Evolutionary conservation across 75 land plant genomes (phyloP), one percentile per base, ranked within the genome.

Genomic region (Cupressus sempervirens): DNA sequence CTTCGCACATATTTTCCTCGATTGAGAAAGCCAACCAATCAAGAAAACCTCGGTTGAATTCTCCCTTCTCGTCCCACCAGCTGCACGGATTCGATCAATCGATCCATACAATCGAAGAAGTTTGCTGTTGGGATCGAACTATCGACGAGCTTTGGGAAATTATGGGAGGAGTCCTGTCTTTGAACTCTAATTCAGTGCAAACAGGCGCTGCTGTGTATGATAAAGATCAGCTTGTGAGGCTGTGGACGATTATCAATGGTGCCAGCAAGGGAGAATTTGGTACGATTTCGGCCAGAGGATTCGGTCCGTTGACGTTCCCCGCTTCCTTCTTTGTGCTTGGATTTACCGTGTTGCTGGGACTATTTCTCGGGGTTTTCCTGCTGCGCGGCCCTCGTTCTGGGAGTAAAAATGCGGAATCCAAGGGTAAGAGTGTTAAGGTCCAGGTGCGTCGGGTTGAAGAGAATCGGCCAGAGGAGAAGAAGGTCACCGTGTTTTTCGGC

Each of bases 401-500:
- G 3, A 8, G 80, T 38, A 41, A 76, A 40, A 8, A 7, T 76
- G 80, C 7, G 26, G 46, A 40, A 20, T 5, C 1, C 23, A 76
- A 76, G 46, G 80, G 0, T 18, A 76, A 76, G 7, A 11, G 32
- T 23, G 6, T 76, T 40, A 36, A 76, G 10, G 18, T 41, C 18
- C n/a, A 6, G 7, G 23, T 76, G 32, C 80, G 45, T 18, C 16
- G 1, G 6, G 20, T 7, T 14, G 76, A 35, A 76, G 94, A 86
- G 4, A 89, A 93, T 52, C 87, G 84, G 41, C 7, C 2, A n/a
- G 94, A 91, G 14, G 89, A 87, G 87, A 89, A 89, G 89, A 94
- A 93, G 84, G 96, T 94, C 43, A 85, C 91, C 32, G 72, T 94
- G 81, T 90, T 94, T 73, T 94, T 92, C 46, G 96, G 96, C 4